Conservation (phyloP, 2,329 filamentous ascomycete species). For the Grosmannia serpens region DNA sequence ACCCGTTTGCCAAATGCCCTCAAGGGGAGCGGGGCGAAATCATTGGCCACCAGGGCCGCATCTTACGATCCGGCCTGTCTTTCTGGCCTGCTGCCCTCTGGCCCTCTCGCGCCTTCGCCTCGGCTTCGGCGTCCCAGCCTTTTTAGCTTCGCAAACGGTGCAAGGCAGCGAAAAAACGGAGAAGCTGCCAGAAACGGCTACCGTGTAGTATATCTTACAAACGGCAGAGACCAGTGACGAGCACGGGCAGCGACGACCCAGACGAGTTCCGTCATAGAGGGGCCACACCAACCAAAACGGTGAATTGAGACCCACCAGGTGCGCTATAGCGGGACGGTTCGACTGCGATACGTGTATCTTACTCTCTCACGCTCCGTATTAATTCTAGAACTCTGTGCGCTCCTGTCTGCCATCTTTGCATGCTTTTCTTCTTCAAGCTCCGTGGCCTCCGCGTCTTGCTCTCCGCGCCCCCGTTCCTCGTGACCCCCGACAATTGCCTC, state of each 20-base stretch:
- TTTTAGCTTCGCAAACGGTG: background rate
- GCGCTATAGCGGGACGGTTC: background rate
- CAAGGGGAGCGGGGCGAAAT: no score
- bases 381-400: background rate
- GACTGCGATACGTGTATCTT: background rate
- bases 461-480: background rate
- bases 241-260: background rate
- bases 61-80: no score
- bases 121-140: background rate
- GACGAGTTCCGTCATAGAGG: background rate
- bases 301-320: background rate
- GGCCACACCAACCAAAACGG: background rate
- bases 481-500: background rate
- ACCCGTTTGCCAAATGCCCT: no score
- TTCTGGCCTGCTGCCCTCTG: background rate
- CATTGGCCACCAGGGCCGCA: no score
- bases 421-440: background rate
- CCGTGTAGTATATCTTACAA: no score
- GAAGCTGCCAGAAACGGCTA: background rate
- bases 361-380: background rate
- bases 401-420: background rate
- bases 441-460: conserved; percentile 1
- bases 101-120: background rate
- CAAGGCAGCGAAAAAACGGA: background rate
- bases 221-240: background rate